Evolutionary conservation across 257 asterid genomes (phyloP), one percentile per base, ranked within the genome.

Genomic region (Linaria vulgaris): DNA sequence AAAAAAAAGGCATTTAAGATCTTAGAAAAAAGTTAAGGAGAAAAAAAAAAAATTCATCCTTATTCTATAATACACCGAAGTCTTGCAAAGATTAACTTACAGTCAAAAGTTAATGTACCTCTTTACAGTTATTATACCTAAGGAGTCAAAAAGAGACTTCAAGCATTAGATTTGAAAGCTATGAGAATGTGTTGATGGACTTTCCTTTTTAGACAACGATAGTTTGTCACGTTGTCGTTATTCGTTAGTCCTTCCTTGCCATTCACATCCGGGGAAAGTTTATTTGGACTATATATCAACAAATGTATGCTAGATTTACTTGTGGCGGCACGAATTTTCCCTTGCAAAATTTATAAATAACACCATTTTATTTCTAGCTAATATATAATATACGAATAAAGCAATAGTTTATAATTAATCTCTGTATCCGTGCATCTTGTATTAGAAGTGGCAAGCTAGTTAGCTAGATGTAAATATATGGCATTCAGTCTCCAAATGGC

Each of bases 251-350:
- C 6, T 27, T 27, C 34, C 6, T 27, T 27, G 34, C 34, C 34
- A 27, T 27, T 27, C 34, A 27, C 34, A 27, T 27, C 3, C 6
- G 34, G 64, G 73, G 80, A 76, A 62, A 47, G 80, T 67, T 61
- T 51, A 67, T 56, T 76, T 67, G 44, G 68, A 8, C 57, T 21
- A 6, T 49, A 51, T 75, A 19, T 61, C 56, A 43, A 37, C 75
- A 58, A 30, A 19, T 24, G 30, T 56, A 39, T 30, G 64, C 25
- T 50, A 31, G 69, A 46, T 51, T 3, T n/a, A 44, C 52, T 12
- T 53, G 57, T 10, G 70, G 73, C 73, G 41, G 54, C 76, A 49
- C 76, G 49, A 66, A 49, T 64, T 75, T 70, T 75, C 41, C 67
- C 17, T 12, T 21, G 49, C 5, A 23, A 17, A 44, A 12, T n/a